Conservation (phyloP, 2,329 filamentous ascomycete species). For the Penicillium decumbens region DNA sequence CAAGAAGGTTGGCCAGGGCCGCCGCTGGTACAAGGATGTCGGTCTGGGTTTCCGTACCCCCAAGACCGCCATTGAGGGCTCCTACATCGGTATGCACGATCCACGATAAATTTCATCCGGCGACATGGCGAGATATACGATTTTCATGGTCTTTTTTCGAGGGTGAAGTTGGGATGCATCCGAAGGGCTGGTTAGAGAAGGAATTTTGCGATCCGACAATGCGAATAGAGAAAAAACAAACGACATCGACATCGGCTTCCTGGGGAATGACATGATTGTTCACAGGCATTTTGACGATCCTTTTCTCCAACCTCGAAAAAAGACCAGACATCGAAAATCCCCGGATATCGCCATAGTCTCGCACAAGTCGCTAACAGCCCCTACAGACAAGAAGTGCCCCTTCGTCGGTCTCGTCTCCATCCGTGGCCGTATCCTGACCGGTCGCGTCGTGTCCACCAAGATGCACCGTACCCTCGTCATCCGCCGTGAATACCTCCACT, state of each 20-base stretch:
- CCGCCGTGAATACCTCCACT: slow-evolving; percentile 99
- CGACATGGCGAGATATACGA: slow-evolving; percentile 17
- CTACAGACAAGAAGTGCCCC: slow-evolving; percentile 98
- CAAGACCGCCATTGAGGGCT: slow-evolving; percentile 97
- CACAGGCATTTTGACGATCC: background rate
- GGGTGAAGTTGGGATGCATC: slow-evolving; percentile 5
- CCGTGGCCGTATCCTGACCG: slow-evolving; percentile 99
- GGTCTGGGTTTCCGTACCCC: slow-evolving; percentile 98
- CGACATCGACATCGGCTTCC: background rate
- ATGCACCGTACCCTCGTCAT: slow-evolving; percentile 99
- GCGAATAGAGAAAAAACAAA: background rate
- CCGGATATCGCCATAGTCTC: background rate
- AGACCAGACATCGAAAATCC: slow-evolving; percentile 11
- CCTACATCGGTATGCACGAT: slow-evolving; percentile 86
- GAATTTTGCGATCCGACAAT: background rate
- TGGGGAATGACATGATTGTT: background rate
- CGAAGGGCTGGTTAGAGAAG: background rate
- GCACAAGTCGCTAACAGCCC: slow-evolving; percentile 25
- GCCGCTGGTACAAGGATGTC: slow-evolving; percentile 99
- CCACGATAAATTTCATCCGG: slow-evolving; percentile 21
- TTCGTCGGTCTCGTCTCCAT: slow-evolving; percentile 99
- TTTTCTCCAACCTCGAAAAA: slow-evolving; percentile 7
- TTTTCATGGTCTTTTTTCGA: slow-evolving; percentile 18
- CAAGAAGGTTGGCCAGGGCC: slow-evolving; percentile 80
- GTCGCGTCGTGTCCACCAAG: slow-evolving; percentile 99